Evolutionary conservation across 1,284 basidiomycete genomes (phyloP), one percentile per base, ranked within the genome.

Genomic region (Ganoderma lucidum): DNA sequence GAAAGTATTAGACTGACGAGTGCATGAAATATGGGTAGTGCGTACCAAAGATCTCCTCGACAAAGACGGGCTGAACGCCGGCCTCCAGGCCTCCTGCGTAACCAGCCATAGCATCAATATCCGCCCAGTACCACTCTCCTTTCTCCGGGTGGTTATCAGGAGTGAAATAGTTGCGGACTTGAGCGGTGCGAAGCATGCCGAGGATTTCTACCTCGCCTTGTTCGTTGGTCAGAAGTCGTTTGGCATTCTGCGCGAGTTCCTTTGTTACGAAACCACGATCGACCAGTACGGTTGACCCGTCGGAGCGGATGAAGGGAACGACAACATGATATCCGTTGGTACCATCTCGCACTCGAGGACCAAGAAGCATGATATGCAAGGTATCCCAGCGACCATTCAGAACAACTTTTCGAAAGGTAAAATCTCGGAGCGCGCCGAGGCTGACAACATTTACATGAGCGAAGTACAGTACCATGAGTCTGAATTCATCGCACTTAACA

Each of bases 101-200:
- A 65, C 92, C 85, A 1, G 94, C 91, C 90, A 99, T 96, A 41
- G 90, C 87, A 19, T 89, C 84, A 2, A 96, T 86, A 78, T 98
- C 95, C 37, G 91, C 90, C 92, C 96, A 98, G 77, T 95, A 96
- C 97, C 97, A 99, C 77, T 90, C 86, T 28, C 93, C 92, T 71
- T 89, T 87, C 56, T 90, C 86, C 0, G 95, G 93, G 65, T 90
- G 86, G 79, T 99, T 99, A 62, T 95, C 89, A 3, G 97, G 96
- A 1, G 96, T 96, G 78, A 98, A 99, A 5, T 78, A 78, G 76
- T 95, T 96, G 62, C 90, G 86, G 35, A 82, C 81, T 75, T 91
- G 90, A 10, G 90, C 88, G 0, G 87, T 89, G 64, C 93, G 85
- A 66, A 96, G 84, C 92, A 96, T 91, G 71, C 94, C 93, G 42